phyloP scores from a whole-genome alignment of 257 asterid genomes.

The Solanum chaucha region DNA sequence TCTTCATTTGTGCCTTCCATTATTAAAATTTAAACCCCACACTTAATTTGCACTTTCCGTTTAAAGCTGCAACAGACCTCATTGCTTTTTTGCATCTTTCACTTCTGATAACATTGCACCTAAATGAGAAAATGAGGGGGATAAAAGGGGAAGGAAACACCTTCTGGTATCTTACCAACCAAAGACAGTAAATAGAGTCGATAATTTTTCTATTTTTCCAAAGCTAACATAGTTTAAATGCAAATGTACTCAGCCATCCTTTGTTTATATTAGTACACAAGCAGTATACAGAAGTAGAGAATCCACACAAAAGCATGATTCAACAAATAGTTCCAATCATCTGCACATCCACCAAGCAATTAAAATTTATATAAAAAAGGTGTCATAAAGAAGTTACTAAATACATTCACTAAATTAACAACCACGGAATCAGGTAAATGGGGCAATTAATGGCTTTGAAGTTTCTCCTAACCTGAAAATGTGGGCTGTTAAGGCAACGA shows the following conservation, averaged over 20 bases:
- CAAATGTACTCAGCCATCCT: not conserved
- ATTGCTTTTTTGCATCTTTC: not conserved
- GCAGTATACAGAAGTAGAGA: not conserved
- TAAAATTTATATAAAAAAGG: not conserved
- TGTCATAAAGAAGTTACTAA: not conserved
- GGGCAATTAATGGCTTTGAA: not conserved
- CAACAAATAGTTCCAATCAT: not conserved
- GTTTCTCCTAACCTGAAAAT: conserved; percentile 55
- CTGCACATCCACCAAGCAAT: not conserved
- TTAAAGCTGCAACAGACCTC: not conserved
- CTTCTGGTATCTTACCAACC: not conserved
- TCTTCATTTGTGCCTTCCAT: not conserved
- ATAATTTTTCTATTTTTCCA: not conserved
- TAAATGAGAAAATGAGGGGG: not conserved
- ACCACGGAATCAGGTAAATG: not conserved
- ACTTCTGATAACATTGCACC: not conserved
- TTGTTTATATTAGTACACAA: not conserved
- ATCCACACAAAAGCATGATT: not conserved
- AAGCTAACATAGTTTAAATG: not conserved
- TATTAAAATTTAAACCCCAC: not conserved
- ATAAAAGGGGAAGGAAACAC: not conserved
- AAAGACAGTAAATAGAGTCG: not conserved
- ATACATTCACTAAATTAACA: not conserved
- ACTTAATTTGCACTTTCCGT: not conserved
- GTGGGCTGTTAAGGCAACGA: conserved; percentile 60